Base-by-base conservation (phyloP, 1,284 basidiomycete species). In the Grifola frondosa region DNA sequence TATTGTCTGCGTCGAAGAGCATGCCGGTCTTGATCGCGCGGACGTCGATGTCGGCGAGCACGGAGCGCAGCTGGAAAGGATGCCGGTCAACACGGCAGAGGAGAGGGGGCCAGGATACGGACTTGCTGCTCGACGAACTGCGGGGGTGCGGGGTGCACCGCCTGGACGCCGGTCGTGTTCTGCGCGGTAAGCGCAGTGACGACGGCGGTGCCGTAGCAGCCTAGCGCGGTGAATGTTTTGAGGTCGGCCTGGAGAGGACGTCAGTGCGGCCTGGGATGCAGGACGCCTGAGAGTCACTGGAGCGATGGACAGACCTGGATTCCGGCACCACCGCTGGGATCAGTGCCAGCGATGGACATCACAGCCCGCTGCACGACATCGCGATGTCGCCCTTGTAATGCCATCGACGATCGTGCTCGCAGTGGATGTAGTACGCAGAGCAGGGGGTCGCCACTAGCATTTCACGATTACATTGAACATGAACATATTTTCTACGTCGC, bases 141-240 rank as follows among this genome's bases (percentile, higher is more conserved):
- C 0, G 84, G 74, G 0, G 88, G 83, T 2, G 76, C 61, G 2
- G 79, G 69, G 50, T 88, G 79, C 0, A 92, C 74, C 2, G 66
- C 84, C 48, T 89, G 80, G 0, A 97, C 93, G 5, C 92, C 93
- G 0, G 66, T 74, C 0, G 94, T 97, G 63, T 97, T 97, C 62
- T 98, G 95, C 0, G 94, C 90, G 0, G 91, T 95, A 34, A 97
- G 64, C 0, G 92, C 93, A 0, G 95, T 97, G 41, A 96, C 69
- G 4, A 84, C 91, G 44, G 84, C 89, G n/a, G 88, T 77, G 15
- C 91, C 95, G 59, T 94, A 97, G 55, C 88, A 89, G 23, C 75
- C 76, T 21, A 88, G 77, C 0, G 90, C 84, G 3, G 88, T 81
- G 52, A 91, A 86, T 1, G 89, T 90, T 66, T 91, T 94, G 26